phyloP scores from a whole-genome alignment of 2,329 filamentous ascomycete species.

The Chaetomiaceae sp. region DNA sequence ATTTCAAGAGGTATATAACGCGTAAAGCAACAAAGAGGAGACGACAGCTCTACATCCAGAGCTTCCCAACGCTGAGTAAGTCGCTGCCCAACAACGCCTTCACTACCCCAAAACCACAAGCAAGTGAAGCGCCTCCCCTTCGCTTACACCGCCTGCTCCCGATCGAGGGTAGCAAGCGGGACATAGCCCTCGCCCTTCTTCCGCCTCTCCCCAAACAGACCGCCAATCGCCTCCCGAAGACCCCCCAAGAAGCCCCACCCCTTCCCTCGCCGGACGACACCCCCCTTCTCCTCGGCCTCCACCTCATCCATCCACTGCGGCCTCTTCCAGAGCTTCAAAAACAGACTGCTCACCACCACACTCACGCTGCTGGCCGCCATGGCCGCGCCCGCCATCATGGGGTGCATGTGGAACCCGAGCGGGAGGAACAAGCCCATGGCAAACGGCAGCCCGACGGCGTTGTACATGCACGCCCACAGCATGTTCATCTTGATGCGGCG shows the following conservation, averaged over 20 bases:
- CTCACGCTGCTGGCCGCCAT: constrained; percentile 91
- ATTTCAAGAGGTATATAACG: constrained; percentile 10
- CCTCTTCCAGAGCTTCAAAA: constrained; percentile 81
- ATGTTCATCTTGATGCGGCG: constrained; percentile 90
- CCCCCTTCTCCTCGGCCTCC: constrained; percentile 52
- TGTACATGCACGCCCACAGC: constrained; percentile 90
- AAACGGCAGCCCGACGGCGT: constrained; percentile 83
- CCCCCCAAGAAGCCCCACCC: constrained; percentile 39
- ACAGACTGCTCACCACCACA: constrained; percentile 77
- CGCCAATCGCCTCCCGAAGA: constrained; percentile 37
- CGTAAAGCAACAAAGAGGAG: not conserved
- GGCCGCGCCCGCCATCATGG: constrained; percentile 89
- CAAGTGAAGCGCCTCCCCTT: not conserved
- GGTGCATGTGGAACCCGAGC: constrained; percentile 80
- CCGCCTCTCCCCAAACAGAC: constrained; percentile 32
- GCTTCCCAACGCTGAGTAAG: no score
- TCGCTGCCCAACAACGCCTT: not conserved
- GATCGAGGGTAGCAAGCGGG: constrained; percentile 51
- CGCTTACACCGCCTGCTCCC: constrained; percentile 19
- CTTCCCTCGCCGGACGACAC: constrained; percentile 41
- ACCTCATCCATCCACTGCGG: constrained; percentile 82
- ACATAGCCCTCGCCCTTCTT: constrained; percentile 54
- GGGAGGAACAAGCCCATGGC: constrained; percentile 96
- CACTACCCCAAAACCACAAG: not conserved
- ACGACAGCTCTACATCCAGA: not conserved